Conservation (phyloP, 2,329 filamentous ascomycete genomes). For the Berkeleyomyces basicola region DNA sequence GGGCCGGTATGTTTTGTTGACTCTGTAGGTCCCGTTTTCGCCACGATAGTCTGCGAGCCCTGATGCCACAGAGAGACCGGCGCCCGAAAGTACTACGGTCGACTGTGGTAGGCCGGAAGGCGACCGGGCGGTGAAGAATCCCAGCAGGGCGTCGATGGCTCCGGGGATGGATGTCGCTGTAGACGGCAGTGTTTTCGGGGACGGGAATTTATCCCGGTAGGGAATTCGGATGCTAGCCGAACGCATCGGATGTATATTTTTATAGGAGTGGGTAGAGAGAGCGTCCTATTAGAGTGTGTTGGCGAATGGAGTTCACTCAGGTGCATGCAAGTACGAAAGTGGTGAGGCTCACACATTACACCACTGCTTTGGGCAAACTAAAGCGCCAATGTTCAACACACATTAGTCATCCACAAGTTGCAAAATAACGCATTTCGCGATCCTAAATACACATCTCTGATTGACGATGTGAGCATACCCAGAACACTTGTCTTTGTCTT, state of each 20-base stretch:
- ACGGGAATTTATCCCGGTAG: slow-evolving; percentile 67
- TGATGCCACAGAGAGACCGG: slow-evolving; percentile 83
- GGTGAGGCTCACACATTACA: not conserved
- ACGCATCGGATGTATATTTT: slow-evolving; percentile 30
- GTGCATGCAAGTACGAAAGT: not conserved
- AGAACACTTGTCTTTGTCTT: not conserved
- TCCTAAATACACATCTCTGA: not conserved
- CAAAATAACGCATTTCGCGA: not conserved
- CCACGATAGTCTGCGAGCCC: slow-evolving; percentile 89
- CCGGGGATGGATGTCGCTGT: slow-evolving; percentile 53
- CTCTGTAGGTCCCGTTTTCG: slow-evolving; percentile 73
- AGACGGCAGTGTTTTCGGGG: slow-evolving; percentile 56
- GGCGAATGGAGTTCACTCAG: not conserved
- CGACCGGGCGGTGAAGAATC: slow-evolving; percentile 53
- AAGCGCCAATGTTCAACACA: not conserved
- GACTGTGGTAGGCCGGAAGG: slow-evolving; percentile 27
- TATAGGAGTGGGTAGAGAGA: not conserved
- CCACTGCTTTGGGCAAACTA: not conserved
- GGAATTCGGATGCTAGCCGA: slow-evolving; percentile 73
- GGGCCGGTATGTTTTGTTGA: slow-evolving; percentile 78
- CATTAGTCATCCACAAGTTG: slow-evolving; percentile 4
- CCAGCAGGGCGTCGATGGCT: slow-evolving; percentile 58
- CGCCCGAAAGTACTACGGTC: slow-evolving; percentile 50
- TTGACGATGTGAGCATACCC: too few relatives aligned
- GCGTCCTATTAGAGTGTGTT: not conserved